Evolutionary conservation across 768 basidiomycete genomes (phyloP), one percentile per base, ranked within the genome.

Genomic region (Peribolospora kevripleyi): DNA sequence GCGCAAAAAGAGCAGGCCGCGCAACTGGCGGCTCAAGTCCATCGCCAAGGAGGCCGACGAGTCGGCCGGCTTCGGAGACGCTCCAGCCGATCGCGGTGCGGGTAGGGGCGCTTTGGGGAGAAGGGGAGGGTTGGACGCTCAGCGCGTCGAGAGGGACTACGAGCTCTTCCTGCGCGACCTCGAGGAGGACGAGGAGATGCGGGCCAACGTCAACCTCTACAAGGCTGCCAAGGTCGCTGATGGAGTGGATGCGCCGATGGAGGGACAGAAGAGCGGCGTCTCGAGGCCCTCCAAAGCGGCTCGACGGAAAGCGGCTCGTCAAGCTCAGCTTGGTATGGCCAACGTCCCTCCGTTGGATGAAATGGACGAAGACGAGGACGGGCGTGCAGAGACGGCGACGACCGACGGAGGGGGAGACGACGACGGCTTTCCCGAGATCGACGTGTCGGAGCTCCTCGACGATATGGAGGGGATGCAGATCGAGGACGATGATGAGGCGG

Each of bases 61-160:
- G 65, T 25, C 25, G 25, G 25, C 25, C 25, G 25, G 25, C 25
- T 25, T 25, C 25, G 25, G 25, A 25, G 25, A 25, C 25, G 25
- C 25, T 25, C 25, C 25, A 25, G 25, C 25, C 25, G 25, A 25
- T 25, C 25, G 25, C 25, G 60, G 59, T 7, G 60, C 64, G 36
- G 68, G 77, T 42, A 72, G 84, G 47, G 88, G 88, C 54, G 80
- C 87, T n/a, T 79, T 91, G 48, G 88, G 88, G 1, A 71, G 86
- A 50, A 74, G 82, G 74, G 88, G 88, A 8, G 88, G 87, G 42
- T 72, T 86, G 50, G 88, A 91, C 69, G 76, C 79, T 68, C 80
- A 75, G 71, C 87, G 88, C 72, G 84, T 97, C 56, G 88, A 95
- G 61, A 80, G 85, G 65, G 91, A 98, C 65, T 98, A 97, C 68